A percentile compares a stretch with the other conserved stretches of the same genome.
Evolutionary conservation across 768 basidiomycete genomes (phyloP).

Genomic region (Tylopilus balloui): DNA sequence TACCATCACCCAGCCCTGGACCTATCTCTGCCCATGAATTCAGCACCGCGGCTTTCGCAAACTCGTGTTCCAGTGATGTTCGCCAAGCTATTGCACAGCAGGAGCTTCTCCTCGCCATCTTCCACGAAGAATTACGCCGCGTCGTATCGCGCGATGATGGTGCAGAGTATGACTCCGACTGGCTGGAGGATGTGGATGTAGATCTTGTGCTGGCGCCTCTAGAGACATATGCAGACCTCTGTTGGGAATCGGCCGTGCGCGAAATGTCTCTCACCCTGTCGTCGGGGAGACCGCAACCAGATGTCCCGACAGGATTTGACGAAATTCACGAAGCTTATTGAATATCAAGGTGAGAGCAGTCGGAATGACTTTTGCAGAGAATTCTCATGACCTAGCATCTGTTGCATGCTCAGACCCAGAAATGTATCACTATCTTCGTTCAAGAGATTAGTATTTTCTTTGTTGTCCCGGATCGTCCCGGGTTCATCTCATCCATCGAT

Average conservation of each 20-base stretch:
- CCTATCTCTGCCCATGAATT: conserved; percentile 21
- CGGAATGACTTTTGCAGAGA: background rate
- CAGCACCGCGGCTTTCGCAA: conserved; percentile 15
- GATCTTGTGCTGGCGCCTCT: conserved; percentile 28
- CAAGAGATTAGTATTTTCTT: background rate
- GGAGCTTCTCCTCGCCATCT: conserved; percentile 31
- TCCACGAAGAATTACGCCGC: conserved; percentile 29
- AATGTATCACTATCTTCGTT: conserved; percentile 11
- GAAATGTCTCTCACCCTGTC: conserved; percentile 12
- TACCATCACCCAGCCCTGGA: conserved; percentile 26
- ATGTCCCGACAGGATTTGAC: conserved; percentile 30
- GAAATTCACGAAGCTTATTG: conserved; percentile 17
- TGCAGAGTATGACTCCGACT: conserved; percentile 19
- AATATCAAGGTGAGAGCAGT: conserved; percentile 7
- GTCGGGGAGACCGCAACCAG: conserved; percentile 17
- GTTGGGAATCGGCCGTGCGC: conserved; percentile 27
- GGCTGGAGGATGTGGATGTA: conserved; percentile 27
- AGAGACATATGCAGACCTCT: conserved; percentile 28
- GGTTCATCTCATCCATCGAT: background rate
- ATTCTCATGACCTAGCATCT: background rate
- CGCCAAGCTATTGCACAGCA: conserved; percentile 32
- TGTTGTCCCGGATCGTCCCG: background rate
- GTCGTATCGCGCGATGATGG: conserved; percentile 14
- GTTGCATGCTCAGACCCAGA: background rate
- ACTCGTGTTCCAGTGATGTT: conserved; percentile 31